Percentiles rank a stretch among this genome's conserved stretches.
Evolutionary conservation across 768 basidiomycete genomes (phyloP).

Genomic region (Daedaleopsis nitida): DNA sequence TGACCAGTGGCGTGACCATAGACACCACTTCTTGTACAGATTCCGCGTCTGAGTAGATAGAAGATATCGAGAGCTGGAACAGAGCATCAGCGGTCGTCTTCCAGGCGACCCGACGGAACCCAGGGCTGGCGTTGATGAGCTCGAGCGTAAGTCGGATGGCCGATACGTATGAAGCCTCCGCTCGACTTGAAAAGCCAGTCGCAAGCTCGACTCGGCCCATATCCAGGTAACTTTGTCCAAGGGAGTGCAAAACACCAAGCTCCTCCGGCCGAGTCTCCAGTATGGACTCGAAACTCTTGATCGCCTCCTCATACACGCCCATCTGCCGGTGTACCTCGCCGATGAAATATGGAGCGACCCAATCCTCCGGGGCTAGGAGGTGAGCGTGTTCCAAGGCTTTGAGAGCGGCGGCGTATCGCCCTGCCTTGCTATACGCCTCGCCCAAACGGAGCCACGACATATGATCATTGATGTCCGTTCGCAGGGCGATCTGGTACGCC

Average conservation of each 20-base stretch:
- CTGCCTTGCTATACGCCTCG: constrained; percentile 87
- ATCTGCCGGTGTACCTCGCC: constrained; percentile 83
- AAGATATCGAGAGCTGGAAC: constrained; percentile 59
- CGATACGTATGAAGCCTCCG: constrained; percentile 71
- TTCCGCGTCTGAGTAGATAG: constrained; percentile 49
- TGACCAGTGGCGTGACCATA: constrained; percentile 40
- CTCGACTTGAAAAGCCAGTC: constrained; percentile 73
- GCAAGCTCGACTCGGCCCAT: constrained; percentile 64
- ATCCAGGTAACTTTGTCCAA: constrained; percentile 73
- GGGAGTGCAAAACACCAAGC: constrained; percentile 67
- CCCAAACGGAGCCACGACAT: constrained; percentile 90
- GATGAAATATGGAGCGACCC: constrained; percentile 82
- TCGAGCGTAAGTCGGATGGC: constrained; percentile 54
- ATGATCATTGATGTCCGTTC: constrained; percentile 76
- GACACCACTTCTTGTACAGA: constrained; percentile 38
- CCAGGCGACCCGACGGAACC: constrained; percentile 78
- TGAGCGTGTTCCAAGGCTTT: constrained; percentile 81
- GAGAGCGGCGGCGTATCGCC: constrained; percentile 84
- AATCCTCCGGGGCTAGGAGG: constrained; percentile 73
- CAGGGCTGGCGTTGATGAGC: constrained; percentile 53
- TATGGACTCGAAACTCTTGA: constrained; percentile 61
- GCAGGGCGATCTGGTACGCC: constrained; percentile 82
- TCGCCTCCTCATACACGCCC: constrained; percentile 75
- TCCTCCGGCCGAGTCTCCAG: constrained; percentile 61
- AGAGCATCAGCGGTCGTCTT: constrained; percentile 81